These are phyloP conservation scores for Calonectria ilicicola DNA, from an alignment of 2,329 filamentous ascomycete genomes.

Conservation along the genomic window DNA sequence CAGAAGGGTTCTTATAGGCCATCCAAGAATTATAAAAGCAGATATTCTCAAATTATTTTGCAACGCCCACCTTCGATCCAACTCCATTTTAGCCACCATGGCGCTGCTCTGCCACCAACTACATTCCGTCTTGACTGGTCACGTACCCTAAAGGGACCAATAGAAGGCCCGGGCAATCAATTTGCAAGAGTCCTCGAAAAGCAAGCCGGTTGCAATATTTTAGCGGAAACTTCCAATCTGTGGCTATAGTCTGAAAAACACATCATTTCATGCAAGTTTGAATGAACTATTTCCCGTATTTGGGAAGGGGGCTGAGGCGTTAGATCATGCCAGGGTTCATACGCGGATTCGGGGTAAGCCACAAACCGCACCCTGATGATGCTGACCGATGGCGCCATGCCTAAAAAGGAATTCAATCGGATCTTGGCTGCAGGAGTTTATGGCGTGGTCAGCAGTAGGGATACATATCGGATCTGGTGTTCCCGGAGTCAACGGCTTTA, in stretches of 20 bases:
- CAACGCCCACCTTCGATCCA: background rate
- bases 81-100: background rate
- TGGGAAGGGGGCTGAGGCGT: background rate
- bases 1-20: background rate
- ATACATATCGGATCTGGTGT: background rate
- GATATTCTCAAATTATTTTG: background rate
- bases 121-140: too few relatives aligned
- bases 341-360: background rate
- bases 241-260: background rate
- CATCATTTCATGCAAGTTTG: background rate
- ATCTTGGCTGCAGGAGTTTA: conserved; percentile 15
- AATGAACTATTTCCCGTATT: background rate
- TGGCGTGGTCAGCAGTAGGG: background rate
- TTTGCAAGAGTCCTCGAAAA: background rate
- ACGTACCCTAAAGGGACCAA: conserved; percentile 1
- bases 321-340: background rate
- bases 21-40: background rate
- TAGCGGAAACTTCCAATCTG: background rate
- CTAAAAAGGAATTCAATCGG: conserved; percentile 19
- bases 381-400: conserved; percentile 4
- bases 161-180: background rate
- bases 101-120: background rate
- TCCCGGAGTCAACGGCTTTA: too few relatives aligned
- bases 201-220: background rate
- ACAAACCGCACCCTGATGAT: background rate